Evolutionary conservation across 768 basidiomycete species (phyloP), one percentile per base, ranked within the genome.

Genomic region (Mrakia frigida): DNA sequence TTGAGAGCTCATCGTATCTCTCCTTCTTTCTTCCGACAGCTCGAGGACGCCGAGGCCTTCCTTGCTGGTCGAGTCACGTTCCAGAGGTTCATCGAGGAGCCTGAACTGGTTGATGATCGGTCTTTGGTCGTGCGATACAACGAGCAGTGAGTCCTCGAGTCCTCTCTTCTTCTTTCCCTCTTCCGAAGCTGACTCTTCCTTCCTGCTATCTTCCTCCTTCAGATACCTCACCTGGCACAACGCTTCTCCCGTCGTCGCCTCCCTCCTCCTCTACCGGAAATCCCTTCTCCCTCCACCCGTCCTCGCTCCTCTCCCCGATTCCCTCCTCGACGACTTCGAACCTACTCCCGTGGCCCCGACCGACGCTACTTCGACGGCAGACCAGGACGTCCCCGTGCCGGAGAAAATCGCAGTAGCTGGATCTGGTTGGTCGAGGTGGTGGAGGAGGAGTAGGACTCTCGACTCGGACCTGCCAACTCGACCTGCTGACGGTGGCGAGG

Each of bases 181-280:
- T 73, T 14, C 16, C 28, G n/a, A 5, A 33, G 13, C 69, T 53
- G 50, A 70, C 43, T 35, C n/a, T 31, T 50, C 4, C 70, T 72
- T n/a, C 31, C 16, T 50, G 16, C 1, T 6, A 41, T 70, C 74
- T 9, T 72, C 31, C 41, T 28, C 13, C 50, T 4, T 11, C 52
- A 92, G 91, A 79, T 94, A 91, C 82, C 89, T 94, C 73, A 90
- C 90, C n/a, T 89, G 89, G 78, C 84, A 85, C 56, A 91, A 92
- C 80, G 88, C 87, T 3, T 91, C 91, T 0, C 89, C 90, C 0
- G 86, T 95, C 37, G 88, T 94, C 85, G 87, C 88, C 50, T 89
- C 91, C 0, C 87, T 98, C 5, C 85, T 86, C 11, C 80, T 88
- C 28, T 96, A 93, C 87, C 89, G 94, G 46, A 80, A 81, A 50